phyloP scores from a whole-genome alignment of 2,329 filamentous ascomycete species.

The Penicillium sp. region DNA sequence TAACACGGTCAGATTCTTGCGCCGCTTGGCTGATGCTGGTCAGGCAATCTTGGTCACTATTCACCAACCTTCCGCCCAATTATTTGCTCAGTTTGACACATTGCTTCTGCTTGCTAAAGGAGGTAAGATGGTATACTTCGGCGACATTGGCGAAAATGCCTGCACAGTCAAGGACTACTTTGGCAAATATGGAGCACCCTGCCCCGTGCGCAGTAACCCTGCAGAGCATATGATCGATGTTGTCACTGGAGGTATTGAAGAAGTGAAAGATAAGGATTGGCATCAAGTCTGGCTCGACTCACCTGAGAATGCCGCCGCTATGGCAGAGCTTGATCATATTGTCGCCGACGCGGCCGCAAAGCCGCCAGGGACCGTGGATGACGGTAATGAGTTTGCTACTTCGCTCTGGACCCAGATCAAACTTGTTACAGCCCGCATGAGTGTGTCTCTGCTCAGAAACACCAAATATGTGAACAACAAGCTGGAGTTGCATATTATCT shows the following conservation, averaged over 20 bases:
- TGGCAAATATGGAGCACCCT: slow-evolving; percentile 62
- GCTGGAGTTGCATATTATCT: slow-evolving; percentile 51
- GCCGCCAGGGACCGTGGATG: slow-evolving; percentile 44
- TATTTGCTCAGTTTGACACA: slow-evolving; percentile 71
- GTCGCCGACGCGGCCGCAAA: slow-evolving; percentile 49
- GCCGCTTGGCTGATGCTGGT: slow-evolving; percentile 63
- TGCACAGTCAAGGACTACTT: slow-evolving; percentile 67
- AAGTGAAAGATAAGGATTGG: slow-evolving; percentile 53
- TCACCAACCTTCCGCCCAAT: slow-evolving; percentile 66
- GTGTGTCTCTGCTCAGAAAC: slow-evolving; percentile 65
- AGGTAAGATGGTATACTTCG: slow-evolving; percentile 72
- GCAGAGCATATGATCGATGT: slow-evolving; percentile 59
- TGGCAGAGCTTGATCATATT: slow-evolving; percentile 64
- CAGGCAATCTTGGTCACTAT: slow-evolving; percentile 72
- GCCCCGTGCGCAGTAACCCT: slow-evolving; percentile 61
- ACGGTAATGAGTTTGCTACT: slow-evolving; percentile 64
- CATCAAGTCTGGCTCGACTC: slow-evolving; percentile 70
- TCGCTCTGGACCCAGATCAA: slow-evolving; percentile 62
- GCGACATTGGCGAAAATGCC: slow-evolving; percentile 64
- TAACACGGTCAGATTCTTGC: slow-evolving; percentile 65
- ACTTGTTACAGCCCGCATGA: slow-evolving; percentile 67
- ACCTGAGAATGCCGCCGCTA: slow-evolving; percentile 56
- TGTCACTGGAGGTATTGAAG: slow-evolving; percentile 46
- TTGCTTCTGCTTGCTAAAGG: slow-evolving; percentile 65
- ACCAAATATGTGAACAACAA: slow-evolving; percentile 67